Base-by-base conservation (phyloP, 139 green algal genomes). In the Pseudopediastrum boryanum region DNA sequence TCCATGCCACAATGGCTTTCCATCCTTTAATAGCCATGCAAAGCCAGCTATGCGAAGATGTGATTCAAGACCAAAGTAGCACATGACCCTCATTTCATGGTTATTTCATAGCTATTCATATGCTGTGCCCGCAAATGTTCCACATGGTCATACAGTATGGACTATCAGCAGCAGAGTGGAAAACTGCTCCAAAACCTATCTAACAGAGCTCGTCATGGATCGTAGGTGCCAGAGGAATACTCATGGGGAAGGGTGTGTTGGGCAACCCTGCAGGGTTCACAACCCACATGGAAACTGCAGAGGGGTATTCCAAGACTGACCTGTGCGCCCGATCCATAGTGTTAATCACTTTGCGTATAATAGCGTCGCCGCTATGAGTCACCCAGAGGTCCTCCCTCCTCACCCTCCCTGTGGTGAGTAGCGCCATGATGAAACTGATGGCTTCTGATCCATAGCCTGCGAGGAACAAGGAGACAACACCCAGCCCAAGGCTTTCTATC, bases 371-470 rank as follows among this genome's bases (percentile, higher is more conserved):
- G 5, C 39, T 51, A 39, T 80, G 74, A n/a, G 38, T 64, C 19
- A 80, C 38, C 74, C 74, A 80, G 4, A 80, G 25, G 33, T 80
- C 74, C 4, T 50, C 59, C 2, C 25, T 31, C 16, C 43, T 13
- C 2, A 80, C 51, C 35, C 9, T 27, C 2, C 51, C 1, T 3
- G 72, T 71, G 25, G 50, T 43, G 33, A 80, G 31, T 23, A 80
- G 33, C 16, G 61, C 62, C 4, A 25, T 10, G 6, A 80, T 13
- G 9, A 74, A 80, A 9, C 43, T 63, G 16, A 80, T 66, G 16
- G 74, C 74, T 38, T 80, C 74, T 19, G 59, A 54, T 33, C 74
- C 62, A 36, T 80, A 80, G 21, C 74, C 74, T 63, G 72, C 43
- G 61, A 7, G 62, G 8, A 8, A 44, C 5, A 1, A 23, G 13